Percentiles rank a stretch among this genome's conserved stretches.
phyloP scores from a whole-genome alignment of 805 yeast genomes.

The Priceomyces castillae region DNA sequence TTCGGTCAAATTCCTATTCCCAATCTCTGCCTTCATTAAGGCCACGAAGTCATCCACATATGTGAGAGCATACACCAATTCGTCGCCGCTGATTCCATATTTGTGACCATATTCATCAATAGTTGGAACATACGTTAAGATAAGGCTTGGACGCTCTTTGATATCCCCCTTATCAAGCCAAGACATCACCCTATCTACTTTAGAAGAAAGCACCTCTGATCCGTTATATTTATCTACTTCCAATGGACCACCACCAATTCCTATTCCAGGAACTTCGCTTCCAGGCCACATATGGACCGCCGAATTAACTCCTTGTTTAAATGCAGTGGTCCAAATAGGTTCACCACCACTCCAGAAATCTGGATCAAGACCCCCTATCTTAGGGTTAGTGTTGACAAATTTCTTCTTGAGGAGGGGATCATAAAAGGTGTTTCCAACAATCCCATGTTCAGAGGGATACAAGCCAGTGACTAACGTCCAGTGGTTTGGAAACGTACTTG shows the following conservation, averaged over 20 bases:
- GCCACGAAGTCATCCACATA: constrained; percentile 67
- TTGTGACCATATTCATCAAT: constrained; percentile 78
- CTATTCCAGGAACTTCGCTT: constrained; percentile 63
- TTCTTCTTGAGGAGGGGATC: constrained; percentile 56
- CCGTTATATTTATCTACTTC: constrained; percentile 65
- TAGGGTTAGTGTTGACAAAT: constrained; percentile 62
- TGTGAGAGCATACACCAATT: constrained; percentile 50
- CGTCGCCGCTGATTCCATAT: constrained; percentile 63
- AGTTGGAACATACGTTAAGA: constrained; percentile 76
- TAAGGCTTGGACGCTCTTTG: constrained; percentile 64
- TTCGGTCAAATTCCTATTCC: constrained; percentile 53
- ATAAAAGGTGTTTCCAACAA: constrained; percentile 76
- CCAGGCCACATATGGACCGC: constrained; percentile 99
- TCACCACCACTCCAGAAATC: constrained; percentile 84
- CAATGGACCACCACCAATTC: constrained; percentile 36
- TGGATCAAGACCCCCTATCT: constrained; percentile 47
- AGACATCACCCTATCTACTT: constrained; percentile 53
- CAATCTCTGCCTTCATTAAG: constrained; percentile 46
- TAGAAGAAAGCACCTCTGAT: constrained; percentile 55
- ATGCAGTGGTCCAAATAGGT: constrained; percentile 82
- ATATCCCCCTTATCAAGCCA: constrained; percentile 64
- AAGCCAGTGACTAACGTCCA: constrained; percentile 89
- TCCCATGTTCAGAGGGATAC: constrained; percentile 81
- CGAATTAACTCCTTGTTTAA: constrained; percentile 53
- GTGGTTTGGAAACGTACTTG: constrained; percentile 88